Evolutionary conservation across 176 grass and related monocot genomes (phyloP), one percentile per base, ranked within the genome.

Genomic region (Zoysia japonica): DNA sequence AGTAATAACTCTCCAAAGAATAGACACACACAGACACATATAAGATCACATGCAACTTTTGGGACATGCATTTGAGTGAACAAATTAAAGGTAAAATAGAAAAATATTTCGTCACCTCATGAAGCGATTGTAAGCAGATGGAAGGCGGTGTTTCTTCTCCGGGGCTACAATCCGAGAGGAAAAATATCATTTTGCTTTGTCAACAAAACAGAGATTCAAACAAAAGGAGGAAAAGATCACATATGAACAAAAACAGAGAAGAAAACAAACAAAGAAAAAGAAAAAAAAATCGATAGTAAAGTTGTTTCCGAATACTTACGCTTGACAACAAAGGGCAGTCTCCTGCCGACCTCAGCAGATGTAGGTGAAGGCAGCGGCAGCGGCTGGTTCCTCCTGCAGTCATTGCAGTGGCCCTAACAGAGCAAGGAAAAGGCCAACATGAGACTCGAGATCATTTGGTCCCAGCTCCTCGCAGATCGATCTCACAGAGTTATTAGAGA

Each of bases 61-160:
- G 70, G 14, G 47, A 8, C 19, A 66, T 66, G 74, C 51, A 59
- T 70, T 45, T 57, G n/a, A 28, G 28, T 28, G 28, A 74, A 62
- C 35, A 56, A 36, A 36, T 35, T 39, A 41, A 65, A 60, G 40
- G n/a, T 6, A 64, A 17, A 70, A 46, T 7, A 15, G 39, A 5
- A 8, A 47, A 49, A 28, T 41, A 5, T 3, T 14, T 65, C 12
- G 28, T 87, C 69, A 93, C 93, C 89, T 97, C 93, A 97, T 97
- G 88, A 97, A 97, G 64, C 88, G 88, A 64, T 97, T 97, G 81
- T 97, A 97, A 80, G 93, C 93, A 51, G 93, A 97, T 61, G 93
- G 90, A 65, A 93, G 88, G 44, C 93, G 85, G 56, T 93, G 93
- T 75, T 97, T 97, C 88, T 97, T 97, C 76, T 93, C 93, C 39